Conservation (phyloP, 495 filamentous ascomycete genomes). For the Tuber microsphaerosporum region DNA sequence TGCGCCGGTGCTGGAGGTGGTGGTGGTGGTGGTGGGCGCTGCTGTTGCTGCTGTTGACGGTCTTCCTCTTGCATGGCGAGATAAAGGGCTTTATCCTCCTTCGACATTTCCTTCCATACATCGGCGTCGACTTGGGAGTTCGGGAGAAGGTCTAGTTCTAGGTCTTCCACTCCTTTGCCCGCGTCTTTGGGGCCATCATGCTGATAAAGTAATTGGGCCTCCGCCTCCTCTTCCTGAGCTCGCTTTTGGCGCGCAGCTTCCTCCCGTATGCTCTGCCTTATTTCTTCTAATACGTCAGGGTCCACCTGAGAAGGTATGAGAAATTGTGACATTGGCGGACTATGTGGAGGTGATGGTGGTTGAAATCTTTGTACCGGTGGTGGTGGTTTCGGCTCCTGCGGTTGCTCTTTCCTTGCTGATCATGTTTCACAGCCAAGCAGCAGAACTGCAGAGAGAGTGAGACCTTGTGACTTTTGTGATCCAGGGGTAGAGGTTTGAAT, state of each 20-base stretch:
- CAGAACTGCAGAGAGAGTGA: background rate
- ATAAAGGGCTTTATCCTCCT: constrained; percentile 19
- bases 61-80: constrained; percentile 24
- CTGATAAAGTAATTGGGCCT: background rate
- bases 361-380: background rate
- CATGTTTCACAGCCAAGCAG: background rate
- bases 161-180: constrained; percentile 3
- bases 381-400: constrained; percentile 5
- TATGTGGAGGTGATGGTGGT: background rate
- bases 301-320: constrained; percentile 31
- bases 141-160: constrained; percentile 16
- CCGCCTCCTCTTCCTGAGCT: background rate
- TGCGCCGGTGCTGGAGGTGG: constrained; percentile 4
- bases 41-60: constrained; percentile 9
- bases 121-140: constrained; percentile 26
- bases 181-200: constrained; percentile 9
- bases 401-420: constrained; percentile 8
- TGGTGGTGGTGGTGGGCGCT: constrained; percentile 1
- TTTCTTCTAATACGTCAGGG: constrained; percentile 12
- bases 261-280: background rate
- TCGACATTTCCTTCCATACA: constrained; percentile 23
- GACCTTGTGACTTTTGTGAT: background rate
- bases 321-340: constrained; percentile 25
- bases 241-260: background rate
- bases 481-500: background rate